These are phyloP conservation scores for Wallacemonas sp. DNA, from an alignment of 208 protist genomes.

Conservation along the genomic window DNA sequence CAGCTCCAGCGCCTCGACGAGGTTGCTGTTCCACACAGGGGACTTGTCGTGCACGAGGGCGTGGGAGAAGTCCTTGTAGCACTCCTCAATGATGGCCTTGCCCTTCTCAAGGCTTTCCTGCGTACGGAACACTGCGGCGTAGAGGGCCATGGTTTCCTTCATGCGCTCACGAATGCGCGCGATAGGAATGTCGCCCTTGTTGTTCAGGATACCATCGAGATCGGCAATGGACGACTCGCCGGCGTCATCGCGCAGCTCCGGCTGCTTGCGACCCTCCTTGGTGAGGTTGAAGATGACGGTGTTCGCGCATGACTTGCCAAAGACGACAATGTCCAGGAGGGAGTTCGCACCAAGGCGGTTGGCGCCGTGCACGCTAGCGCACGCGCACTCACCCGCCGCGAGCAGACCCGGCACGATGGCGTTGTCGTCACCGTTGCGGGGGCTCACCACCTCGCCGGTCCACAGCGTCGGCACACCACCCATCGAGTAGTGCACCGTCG, in stretches of 20 bases:
- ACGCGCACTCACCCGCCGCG: conserved; percentile 97
- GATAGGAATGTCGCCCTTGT: conserved; percentile 91
- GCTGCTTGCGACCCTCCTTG: conserved; percentile 88
- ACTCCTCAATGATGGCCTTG: conserved; percentile 91
- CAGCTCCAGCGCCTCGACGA: conserved; percentile 98
- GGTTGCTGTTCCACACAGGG: conserved; percentile 97
- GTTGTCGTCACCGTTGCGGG: conserved; percentile 90
- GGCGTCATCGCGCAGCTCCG: conserved; percentile 76
- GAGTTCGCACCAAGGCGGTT: conserved; percentile 99
- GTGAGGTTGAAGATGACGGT: conserved; percentile 93
- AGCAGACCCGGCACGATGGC: conserved; percentile 96
- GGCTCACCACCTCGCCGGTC: conserved; percentile 91
- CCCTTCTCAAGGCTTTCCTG: conserved; percentile 93
- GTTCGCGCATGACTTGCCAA: conserved; percentile 97
- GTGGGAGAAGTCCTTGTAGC: conserved; percentile 93
- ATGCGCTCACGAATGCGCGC: conserved; percentile 95
- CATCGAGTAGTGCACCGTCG: conserved; percentile 99
- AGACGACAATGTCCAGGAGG: conserved; percentile 99
- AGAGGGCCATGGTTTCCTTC: conserved; percentile 97
- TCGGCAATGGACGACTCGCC: conserved; percentile 95
- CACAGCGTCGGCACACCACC: conserved; percentile 91
- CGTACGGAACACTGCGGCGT: conserved; percentile 96
- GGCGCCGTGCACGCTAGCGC: conserved; percentile 98
- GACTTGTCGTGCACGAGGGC: conserved; percentile 94
- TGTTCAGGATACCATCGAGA: conserved; percentile 94